Base-by-base conservation (phyloP, 257 asterid genomes). In the Gentiana dahurica region DNA sequence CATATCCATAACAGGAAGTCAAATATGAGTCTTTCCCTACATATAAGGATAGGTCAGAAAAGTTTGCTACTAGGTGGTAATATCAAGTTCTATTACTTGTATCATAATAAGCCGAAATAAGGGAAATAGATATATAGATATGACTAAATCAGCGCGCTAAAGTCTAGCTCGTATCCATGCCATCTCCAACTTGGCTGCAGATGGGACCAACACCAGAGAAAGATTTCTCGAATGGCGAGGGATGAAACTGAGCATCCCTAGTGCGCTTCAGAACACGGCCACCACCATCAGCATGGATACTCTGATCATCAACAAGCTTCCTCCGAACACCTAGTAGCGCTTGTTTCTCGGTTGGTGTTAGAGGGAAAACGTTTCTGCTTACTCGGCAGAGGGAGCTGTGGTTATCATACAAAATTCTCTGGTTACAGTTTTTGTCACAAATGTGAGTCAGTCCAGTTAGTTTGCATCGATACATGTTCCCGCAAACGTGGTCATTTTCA, bases 381-480 rank as follows among this genome's bases (percentile, higher is more conserved):
- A 83, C 97, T 71, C 95, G 71, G 89, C 97, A 86, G 52, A 86
- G 94, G 77, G 92, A 81, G 83, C 79, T 81, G 75, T 78, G 89
- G 74, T 89, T 89, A 81, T 89, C 97, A 62, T 86, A 89, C 76
- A 86, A 62, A 60, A 89, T 89, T 73, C 94, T 80, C 84, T 86
- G 97, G 81, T 76, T 83, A 83, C 97, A 89, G 78, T 89, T 89
- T 83, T 83, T 89, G 97, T 89, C 97, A 64, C 97, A 89, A 65
- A 89, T 80, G 89, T 89, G 97, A 2, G 89, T 83, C 79, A 81
- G 68, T 34, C 94, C 93, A 55, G 97, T 91, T 73, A 91, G 79
- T 76, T 65, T 82, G 98, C 98, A 87, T 73, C 86, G 86, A 64
- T 75, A 91, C 85, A 91, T 75, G 86, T 91, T 91, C 68, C 98